phyloP scores from a whole-genome alignment of 1,284 basidiomycete genomes.

The Porogramme epimiltina region DNA sequence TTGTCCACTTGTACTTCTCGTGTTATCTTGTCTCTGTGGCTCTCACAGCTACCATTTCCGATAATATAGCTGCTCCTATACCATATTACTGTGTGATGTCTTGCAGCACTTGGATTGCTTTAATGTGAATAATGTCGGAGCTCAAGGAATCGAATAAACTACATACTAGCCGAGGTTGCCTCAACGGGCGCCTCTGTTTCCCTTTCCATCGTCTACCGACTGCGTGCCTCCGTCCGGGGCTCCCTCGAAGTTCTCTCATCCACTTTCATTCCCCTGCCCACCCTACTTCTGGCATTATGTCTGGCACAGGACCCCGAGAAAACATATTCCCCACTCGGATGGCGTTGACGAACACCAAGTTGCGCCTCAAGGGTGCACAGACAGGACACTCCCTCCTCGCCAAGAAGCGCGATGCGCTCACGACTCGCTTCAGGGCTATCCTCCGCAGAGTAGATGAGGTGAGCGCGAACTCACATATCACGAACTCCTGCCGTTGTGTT shows the following conservation, averaged over 20 bases:
- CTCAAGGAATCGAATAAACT: too few species aligned
- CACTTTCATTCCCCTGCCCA: not conserved
- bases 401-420: conserved; percentile 96
- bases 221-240: too few species aligned
- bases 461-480: conserved; percentile 29
- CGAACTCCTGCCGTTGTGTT: too few species aligned
- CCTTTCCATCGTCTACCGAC: conserved; percentile 5
- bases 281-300: conserved; percentile 53
- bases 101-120: too few species aligned
- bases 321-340: conserved; percentile 94
- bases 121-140: too few species aligned
- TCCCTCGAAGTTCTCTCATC: not conserved
- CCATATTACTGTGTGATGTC: too few species aligned
- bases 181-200: conserved; percentile 8
- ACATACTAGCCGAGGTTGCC: too few species aligned
- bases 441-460: conserved; percentile 94
- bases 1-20: not conserved
- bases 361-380: conserved; percentile 93
- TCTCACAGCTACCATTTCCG: too few species aligned
- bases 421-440: conserved; percentile 89
- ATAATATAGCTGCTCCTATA: too few species aligned
- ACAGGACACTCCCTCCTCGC: conserved; percentile 96
- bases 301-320: conserved; percentile 86
- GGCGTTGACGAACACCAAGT: conserved; percentile 94
- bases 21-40: too few species aligned